These are phyloP conservation scores for Annulohypoxylon stygium DNA, from an alignment of 495 filamentous ascomycete species.

Conservation along the genomic window DNA sequence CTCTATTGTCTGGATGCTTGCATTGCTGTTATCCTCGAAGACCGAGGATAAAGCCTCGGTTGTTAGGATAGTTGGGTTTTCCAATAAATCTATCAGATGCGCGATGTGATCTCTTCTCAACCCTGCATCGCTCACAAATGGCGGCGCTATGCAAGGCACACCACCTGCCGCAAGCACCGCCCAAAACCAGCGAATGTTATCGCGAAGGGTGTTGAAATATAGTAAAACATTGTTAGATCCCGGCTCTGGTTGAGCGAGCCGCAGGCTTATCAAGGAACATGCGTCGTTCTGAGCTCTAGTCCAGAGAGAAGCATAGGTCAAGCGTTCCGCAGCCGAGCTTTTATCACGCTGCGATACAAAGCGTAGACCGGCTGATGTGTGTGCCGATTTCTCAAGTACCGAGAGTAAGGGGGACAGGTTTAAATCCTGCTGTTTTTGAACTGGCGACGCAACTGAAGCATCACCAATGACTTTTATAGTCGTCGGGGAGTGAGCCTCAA, in stretches of 20 bases:
- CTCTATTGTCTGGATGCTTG: constrained; percentile 9
- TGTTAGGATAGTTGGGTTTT: constrained; percentile 11
- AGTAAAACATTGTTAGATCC: constrained; percentile 1
- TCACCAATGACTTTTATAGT: background rate
- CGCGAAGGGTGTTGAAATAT: constrained; percentile 12
- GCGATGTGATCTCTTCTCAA: constrained; percentile 8
- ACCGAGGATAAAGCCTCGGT: background rate
- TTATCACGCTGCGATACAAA: background rate
- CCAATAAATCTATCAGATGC: constrained; percentile 5
- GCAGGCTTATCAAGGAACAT: background rate
- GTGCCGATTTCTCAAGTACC: background rate
- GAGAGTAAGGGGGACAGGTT: background rate
- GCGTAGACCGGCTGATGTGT: background rate
- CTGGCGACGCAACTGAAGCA: background rate
- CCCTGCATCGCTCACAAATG: constrained; percentile 1
- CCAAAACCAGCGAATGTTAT: constrained; percentile 20
- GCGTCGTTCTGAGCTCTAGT: constrained; percentile 16
- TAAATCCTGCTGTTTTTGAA: background rate
- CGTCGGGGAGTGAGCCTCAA: background rate
- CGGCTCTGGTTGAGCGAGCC: background rate
- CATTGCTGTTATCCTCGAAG: constrained; percentile 6
- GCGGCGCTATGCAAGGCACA: constrained; percentile 13
- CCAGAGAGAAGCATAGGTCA: constrained; percentile 11
- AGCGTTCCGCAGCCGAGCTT: background rate
- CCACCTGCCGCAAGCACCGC: constrained; percentile 2